Conservation (phyloP, 805 yeast species). For the Candida vartiovaarae region DNA sequence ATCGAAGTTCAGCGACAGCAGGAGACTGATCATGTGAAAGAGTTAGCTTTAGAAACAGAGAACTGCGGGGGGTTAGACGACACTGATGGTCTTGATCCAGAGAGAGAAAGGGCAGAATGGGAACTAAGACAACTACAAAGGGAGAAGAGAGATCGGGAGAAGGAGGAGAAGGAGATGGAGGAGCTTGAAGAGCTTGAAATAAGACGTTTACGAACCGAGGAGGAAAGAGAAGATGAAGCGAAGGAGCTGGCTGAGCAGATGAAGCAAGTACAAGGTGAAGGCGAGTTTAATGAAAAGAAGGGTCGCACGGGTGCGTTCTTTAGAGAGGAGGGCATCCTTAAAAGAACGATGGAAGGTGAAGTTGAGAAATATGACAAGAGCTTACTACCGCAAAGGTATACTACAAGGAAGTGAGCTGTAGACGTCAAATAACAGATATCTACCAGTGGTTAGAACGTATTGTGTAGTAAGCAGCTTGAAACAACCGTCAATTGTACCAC, state of each 20-base stretch:
- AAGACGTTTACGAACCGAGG: constrained; percentile 18
- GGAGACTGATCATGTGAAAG: constrained; percentile 16
- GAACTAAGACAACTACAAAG: constrained; percentile 46
- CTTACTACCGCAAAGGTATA: constrained; percentile 12
- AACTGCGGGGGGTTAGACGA: constrained; percentile 40
- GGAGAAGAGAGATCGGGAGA: constrained; percentile 23
- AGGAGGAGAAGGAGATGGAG: constrained; percentile 18
- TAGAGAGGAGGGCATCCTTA: constrained; percentile 12
- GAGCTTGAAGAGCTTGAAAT: constrained; percentile 21
- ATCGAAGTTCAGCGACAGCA: constrained; percentile 21
- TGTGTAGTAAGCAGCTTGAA: no score
- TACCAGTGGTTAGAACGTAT: no score
- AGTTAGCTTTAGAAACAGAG: constrained; percentile 17
- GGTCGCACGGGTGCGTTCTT: constrained; percentile 17
- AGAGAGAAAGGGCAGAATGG: constrained; percentile 48
- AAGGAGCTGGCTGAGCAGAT: constrained; percentile 5
- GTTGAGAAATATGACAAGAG: constrained; percentile 14
- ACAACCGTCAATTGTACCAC: no score
- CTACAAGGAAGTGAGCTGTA: not conserved
- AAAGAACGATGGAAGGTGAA: constrained; percentile 12
- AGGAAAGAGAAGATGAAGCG: constrained; percentile 17
- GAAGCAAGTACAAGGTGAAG: not conserved
- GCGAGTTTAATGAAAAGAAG: not conserved
- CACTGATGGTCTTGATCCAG: constrained; percentile 52
- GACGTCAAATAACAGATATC: not conserved